Evolutionary conservation across 2,329 filamentous ascomycete species (phyloP), one percentile per base, ranked within the genome.

Genomic region (Rosellinia necatrix): DNA sequence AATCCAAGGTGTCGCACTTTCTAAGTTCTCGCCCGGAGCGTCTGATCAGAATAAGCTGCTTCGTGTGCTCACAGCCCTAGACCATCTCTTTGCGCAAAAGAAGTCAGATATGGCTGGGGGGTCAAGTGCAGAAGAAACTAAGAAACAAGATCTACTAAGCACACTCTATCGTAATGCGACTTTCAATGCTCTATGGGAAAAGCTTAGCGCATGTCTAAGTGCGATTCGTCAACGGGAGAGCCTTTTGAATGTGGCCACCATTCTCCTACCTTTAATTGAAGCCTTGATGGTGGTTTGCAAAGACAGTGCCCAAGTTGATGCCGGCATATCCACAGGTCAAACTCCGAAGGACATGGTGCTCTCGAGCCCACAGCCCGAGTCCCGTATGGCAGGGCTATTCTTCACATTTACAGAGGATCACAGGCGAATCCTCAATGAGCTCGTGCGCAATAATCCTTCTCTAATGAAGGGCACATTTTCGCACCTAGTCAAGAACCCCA

Each of bases 231-330:
- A 96, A 72, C 90, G 92, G 54, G 92, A 96, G 71, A 96, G 91
- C 70, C 94, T 97, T 87, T 85, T 97, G 69, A 97, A 96, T 68
- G 92, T 99, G 53, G 96, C 94, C 25, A 97, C 93, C 0, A 97
- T 97, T 61, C 81, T 99, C 22, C 79, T 97, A 30, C 94, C 94
- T 25, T 79, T 99, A 25, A 97, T 99, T 59, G 94, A 99, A 74
- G 91, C 92, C 5, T 80, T 99, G 59, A 99, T 99, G 94, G 94
- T 99, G 49, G 92, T 99, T 24, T 99, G 96, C 82, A 99, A 97
- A 79, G 97, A 97, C 73, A 96, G 92, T 7, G 89, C 91, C 1
- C 79, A 92, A 50, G 88, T 87, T 68, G 90, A 94, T 58, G 76
- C 85, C 22, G 74, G 81, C 1, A 64, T 70, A 8, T 68, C 75